Percentiles rank a stretch among this genome's conserved stretches.
phyloP scores from a whole-genome alignment of 1,139 yeast species.

The Zygosaccharomyces pseudobailii region DNA sequence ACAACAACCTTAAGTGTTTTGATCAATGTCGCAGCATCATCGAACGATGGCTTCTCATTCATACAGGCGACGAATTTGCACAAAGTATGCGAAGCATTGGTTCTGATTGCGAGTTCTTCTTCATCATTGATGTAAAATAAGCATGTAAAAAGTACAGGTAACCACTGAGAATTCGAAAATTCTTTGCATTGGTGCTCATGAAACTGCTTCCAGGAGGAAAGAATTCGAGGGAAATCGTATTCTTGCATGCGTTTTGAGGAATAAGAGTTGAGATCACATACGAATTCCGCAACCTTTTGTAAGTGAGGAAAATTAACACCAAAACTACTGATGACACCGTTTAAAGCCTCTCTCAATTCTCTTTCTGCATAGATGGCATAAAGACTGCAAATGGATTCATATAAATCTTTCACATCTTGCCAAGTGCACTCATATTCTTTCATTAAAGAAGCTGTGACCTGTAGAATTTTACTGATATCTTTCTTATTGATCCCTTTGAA shows the following conservation, averaged over 20 bases:
- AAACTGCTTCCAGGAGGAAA: constrained; percentile 60
- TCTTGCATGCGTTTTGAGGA: constrained; percentile 60
- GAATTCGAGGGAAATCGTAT: constrained; percentile 72
- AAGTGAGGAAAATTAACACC: constrained; percentile 50
- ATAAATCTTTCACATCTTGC: constrained; percentile 51
- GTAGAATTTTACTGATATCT: constrained; percentile 56
- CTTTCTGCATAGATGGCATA: constrained; percentile 57
- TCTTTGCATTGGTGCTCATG: constrained; percentile 50
- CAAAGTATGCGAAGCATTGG: constrained; percentile 67
- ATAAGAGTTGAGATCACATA: constrained; percentile 66
- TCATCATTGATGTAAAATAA: constrained; percentile 72
- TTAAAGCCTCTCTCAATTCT: constrained; percentile 56
- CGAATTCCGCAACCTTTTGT: constrained; percentile 44
- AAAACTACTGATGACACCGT: constrained; percentile 54
- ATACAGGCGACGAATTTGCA: constrained; percentile 61
- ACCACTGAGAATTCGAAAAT: constrained; percentile 63
- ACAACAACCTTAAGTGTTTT: constrained; percentile 50
- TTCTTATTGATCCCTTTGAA: constrained; percentile 47
- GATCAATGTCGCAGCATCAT: constrained; percentile 39
- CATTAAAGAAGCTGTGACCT: constrained; percentile 53
- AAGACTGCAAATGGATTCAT: constrained; percentile 52
- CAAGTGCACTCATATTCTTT: constrained; percentile 50
- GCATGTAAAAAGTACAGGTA: constrained; percentile 65
- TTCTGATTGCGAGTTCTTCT: constrained; percentile 74
- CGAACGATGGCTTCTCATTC: constrained; percentile 36